Evolutionary conservation across 768 basidiomycete genomes (phyloP), one percentile per base, ranked within the genome.

Genomic region (Amanita thiersii): DNA sequence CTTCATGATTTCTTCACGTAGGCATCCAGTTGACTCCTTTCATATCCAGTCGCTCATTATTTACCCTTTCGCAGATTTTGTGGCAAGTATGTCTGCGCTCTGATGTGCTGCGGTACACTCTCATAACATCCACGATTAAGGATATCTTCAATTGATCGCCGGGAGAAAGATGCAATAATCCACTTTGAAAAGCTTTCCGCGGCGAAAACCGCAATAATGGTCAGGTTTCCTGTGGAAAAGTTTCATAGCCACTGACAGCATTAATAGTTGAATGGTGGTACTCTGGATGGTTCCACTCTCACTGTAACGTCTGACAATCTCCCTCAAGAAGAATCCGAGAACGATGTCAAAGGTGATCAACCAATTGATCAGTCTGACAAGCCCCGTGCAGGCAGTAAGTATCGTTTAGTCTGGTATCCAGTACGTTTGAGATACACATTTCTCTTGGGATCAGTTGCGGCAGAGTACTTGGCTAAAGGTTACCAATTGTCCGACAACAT

Each of bases 381-480:
- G 66, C 94, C 94, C 1, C 68, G 86, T 21, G 85, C 86, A 12
- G 87, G 79, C 33, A 88, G 85, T 86, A 51, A 52, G 80, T 63
- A 4, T 1, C n/a, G 12, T 1, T 14, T 26, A 10, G 10, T 9
- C 15, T 26, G 24, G 15, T 12, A 11, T 11, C 31, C 8, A 17
- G 9, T 21, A 12, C 15, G 21, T 15, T 44, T 43, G 37, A 41
- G 23, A 6, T 23, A 38, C 18, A 14, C 25, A 44, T 26, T 43
- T 52, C 25, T 28, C 11, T 3, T 30, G 2, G 20, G 47, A 44
- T 47, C 56, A 79, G 89, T 96, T 53, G 85, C 86, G 19, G 93
- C 94, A 20, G 94, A 97, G 59, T 90, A 93, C 60, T 75, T 99
- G 33, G 90, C 94, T 1, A 79, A 77, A 54, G 96, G 94, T 1